Evolutionary conservation across 495 filamentous ascomycete species (phyloP).

Genomic region (Neurospora sp.): DNA sequence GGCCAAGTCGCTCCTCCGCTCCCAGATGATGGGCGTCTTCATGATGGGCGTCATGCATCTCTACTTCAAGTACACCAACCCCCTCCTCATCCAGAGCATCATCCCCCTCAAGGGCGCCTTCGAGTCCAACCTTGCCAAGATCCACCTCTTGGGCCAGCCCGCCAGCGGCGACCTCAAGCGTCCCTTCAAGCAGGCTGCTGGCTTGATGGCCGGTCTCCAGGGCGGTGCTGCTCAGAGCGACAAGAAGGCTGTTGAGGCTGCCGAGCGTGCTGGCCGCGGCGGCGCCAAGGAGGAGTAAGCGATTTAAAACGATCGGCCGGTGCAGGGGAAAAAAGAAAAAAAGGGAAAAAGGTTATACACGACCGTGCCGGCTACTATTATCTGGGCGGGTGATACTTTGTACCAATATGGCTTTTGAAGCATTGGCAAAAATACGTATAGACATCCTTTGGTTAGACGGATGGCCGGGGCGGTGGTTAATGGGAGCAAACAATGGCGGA

Average conservation of each 20-base stretch:
- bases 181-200: constrained; percentile 80
- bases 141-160: constrained; percentile 84
- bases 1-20: constrained; percentile 70
- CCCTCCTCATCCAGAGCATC: constrained; percentile 95
- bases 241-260: constrained; percentile 87
- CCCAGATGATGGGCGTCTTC: constrained; percentile 84
- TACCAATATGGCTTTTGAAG: neutral
- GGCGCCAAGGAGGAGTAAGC: constrained; percentile 85
- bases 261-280: constrained; percentile 75
- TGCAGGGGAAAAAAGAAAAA: neutral
- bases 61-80: constrained; percentile 99
- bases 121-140: constrained; percentile 91
- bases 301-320: neutral
- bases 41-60: constrained; percentile 99
- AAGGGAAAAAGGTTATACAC: neutral
- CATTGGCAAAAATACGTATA: neutral
- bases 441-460: neutral
- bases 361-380: neutral
- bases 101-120: constrained; percentile 92
- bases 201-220: constrained; percentile 64
- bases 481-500: neutral
- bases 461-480: neutral
- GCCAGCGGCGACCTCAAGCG: constrained; percentile 85
- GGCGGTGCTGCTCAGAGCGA: constrained; percentile 74
- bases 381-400: neutral